Conservation (phyloP, 2,329 filamentous ascomycete species). For the Trichoderma pleuroti region DNA sequence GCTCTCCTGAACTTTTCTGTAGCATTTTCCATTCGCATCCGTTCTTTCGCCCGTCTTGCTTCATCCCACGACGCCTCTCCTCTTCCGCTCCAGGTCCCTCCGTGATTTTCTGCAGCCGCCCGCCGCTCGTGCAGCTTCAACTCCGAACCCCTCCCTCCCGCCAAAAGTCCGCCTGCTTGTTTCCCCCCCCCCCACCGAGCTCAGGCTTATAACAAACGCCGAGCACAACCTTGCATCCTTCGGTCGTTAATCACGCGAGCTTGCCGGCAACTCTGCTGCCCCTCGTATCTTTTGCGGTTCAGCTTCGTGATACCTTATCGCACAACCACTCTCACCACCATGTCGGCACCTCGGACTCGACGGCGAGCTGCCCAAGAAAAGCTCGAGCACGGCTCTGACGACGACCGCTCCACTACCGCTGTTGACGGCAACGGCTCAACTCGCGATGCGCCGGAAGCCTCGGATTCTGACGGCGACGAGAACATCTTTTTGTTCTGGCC, state of each 20-base stretch:
- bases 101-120: not conserved
- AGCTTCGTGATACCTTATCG: not conserved
- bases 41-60: constrained; percentile 25
- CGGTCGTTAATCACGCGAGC: constrained; percentile 16
- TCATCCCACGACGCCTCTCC: not conserved
- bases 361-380: constrained; percentile 37
- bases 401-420: constrained; percentile 27
- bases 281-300: constrained; percentile 10
- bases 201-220: not conserved
- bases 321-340: constrained; percentile 25
- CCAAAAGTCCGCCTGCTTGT: not conserved
- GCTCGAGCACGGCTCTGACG: constrained; percentile 28
- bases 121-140: not conserved
- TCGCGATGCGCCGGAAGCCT: constrained; percentile 33
- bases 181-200: not conserved
- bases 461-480: constrained; percentile 48
- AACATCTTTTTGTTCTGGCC: constrained; percentile 82
- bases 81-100: not conserved
- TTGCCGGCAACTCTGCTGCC: not conserved
- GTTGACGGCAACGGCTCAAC: constrained; percentile 48
- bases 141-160: not conserved
- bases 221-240: not conserved
- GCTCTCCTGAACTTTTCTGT: constrained; percentile 18
- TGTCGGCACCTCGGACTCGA: constrained; percentile 40
- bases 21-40: constrained; percentile 25